Evolutionary conservation across 768 basidiomycete species (phyloP), one percentile per base, ranked within the genome.

Genomic region (Chalciporus piperatus): DNA sequence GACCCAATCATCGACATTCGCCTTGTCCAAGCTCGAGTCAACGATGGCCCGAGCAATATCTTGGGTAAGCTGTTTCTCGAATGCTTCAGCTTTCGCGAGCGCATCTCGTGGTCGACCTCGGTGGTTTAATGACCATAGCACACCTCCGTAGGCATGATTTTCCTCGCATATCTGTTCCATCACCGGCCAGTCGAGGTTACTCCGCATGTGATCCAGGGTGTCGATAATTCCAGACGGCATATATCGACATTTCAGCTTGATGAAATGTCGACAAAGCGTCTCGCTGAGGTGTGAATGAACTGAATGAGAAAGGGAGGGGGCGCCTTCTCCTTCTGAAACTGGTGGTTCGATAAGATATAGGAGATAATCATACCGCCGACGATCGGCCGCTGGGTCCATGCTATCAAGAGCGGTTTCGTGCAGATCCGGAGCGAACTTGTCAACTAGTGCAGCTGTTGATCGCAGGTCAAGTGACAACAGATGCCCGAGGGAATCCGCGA

Each of bases 71-170:
- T 63, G 70, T 54, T 76, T 76, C 53, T 82, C 80, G 60, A 82
- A 89, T 0, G 51, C 63, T 28, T 85, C 84, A 0, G 85, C 80
- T 57, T 86, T 88, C 37, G 71, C 62, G 28, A 98, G 75, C 12
- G 94, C 89, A 17, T 75, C 76, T 46, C 70, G 73, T 9, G 87
- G 79, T 43, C 83, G 72, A 2, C 87, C 88, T 39, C 74, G 75
- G 60, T 78, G 76, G 58, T 92, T 78, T 41, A 84, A 70, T 3
- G 84, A 76, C 95, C 95, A 98, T 5, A 98, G 71, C 20, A 88
- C 84, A 9, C 89, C 91, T 44, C 91, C 84, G 56, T 79, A 87
- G 14, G 83, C 84, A 38, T 75, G 74, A 17, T 77, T 74, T 2
- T 75, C 67, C 67, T 94, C 88, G 67, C 92, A 95, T 9, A 81